Percentiles rank a stretch among this genome's conserved stretches.
Conservation (phyloP, 148 eudicot species). For the Amaranthus hypochondriacus region DNA sequence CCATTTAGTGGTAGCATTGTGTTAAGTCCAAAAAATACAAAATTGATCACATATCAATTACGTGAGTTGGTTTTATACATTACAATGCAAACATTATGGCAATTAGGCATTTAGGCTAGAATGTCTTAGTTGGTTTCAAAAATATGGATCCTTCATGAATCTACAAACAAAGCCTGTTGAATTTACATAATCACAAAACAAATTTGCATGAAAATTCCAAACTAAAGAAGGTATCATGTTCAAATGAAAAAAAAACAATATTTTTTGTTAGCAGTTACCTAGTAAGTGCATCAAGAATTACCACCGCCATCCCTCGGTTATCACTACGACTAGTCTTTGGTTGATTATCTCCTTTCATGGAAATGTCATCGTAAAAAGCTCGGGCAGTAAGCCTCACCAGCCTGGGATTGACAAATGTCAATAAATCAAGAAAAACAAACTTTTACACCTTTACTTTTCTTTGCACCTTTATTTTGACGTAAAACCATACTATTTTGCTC, state of each 20-base stretch:
- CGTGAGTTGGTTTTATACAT: too few species aligned
- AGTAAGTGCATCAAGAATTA: conserved; percentile 92
- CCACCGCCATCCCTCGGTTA: conserved; percentile 88
- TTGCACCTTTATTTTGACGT: too few species aligned
- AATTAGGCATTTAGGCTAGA: not conserved
- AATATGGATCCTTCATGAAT: not conserved
- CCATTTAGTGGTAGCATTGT: too few species aligned
- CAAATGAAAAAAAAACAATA: too few species aligned
- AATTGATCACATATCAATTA: not conserved
- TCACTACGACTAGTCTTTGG: conserved; percentile 73
- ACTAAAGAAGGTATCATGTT: not conserved
- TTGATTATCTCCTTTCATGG: conserved; percentile 83
- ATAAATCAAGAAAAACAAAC: not conserved
- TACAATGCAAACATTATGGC: too few species aligned
- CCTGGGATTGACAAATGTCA: conserved; percentile 27
- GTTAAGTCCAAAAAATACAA: too few species aligned
- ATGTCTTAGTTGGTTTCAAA: not conserved
- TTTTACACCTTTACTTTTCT: too few species aligned
- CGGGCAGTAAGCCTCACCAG: conserved; percentile 89
- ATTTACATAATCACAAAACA: not conserved
- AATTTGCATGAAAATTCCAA: not conserved
- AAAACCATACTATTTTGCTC: not conserved
- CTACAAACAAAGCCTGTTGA: not conserved
- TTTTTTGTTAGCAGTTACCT: conserved; percentile 31
- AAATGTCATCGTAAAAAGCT: conserved; percentile 86